Evolutionary conservation across 345 rosid species (phyloP).

Genomic region (Gossypium stocksii): DNA sequence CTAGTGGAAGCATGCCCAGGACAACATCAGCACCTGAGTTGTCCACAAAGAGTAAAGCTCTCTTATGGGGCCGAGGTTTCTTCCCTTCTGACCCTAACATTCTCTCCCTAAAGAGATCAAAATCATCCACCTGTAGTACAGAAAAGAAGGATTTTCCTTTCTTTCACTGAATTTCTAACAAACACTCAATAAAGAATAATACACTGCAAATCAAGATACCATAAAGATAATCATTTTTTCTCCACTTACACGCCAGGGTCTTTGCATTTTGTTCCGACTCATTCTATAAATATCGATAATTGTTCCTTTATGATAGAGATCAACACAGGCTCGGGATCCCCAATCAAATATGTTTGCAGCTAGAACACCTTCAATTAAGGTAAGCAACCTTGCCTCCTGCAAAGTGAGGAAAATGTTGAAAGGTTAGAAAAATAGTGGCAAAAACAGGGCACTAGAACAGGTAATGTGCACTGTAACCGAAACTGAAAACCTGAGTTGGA

Average conservation of each 20-base stretch:
- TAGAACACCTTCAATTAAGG: slow-evolving; percentile 88
- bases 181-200: neutral
- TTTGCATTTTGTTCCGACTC: slow-evolving; percentile 98
- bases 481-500: neutral
- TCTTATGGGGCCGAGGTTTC: slow-evolving; percentile 71
- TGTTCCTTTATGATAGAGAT: slow-evolving; percentile 96
- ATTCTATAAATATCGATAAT: slow-evolving; percentile 96
- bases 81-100: slow-evolving; percentile 65
- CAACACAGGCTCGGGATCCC: slow-evolving; percentile 99
- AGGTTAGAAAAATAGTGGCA: neutral
- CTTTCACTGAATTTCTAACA: slow-evolving; percentile 3
- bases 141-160: slow-evolving; percentile 8
- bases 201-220: neutral
- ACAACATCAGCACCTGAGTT: slow-evolving; percentile 94
- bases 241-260: slow-evolving; percentile 89
- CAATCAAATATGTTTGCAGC: slow-evolving; percentile 99
- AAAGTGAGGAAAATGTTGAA: slow-evolving; percentile 16
- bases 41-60: slow-evolving; percentile 96
- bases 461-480: neutral
- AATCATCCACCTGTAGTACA: slow-evolving; percentile 78
- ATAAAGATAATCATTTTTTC: neutral
- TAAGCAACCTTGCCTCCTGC: slow-evolving; percentile 89
- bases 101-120: slow-evolving; percentile 81
- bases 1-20: slow-evolving; percentile 97
- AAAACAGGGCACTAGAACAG: neutral